A percentile compares a stretch with the other conserved stretches of the same genome.
Conservation (phyloP, 202 grass and related monocot genomes). For the Schoenoplectus triqueter region DNA sequence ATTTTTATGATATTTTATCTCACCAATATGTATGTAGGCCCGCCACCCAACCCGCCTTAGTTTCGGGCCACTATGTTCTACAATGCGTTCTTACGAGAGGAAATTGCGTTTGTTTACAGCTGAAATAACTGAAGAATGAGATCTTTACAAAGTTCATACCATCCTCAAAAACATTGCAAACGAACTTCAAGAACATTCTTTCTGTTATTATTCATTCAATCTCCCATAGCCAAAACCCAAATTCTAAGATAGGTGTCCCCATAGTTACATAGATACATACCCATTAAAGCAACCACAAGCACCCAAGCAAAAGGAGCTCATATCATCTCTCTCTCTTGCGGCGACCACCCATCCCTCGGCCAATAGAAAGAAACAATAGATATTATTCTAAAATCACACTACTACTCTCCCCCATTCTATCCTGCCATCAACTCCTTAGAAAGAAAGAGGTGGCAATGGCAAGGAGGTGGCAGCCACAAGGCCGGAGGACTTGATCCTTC, state of each 20-base stretch:
- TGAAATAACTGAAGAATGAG: not conserved
- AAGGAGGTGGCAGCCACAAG: constrained; percentile 48
- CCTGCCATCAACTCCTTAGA: constrained; percentile 44
- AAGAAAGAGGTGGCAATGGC: constrained; percentile 65
- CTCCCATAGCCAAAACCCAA: constrained; percentile 45
- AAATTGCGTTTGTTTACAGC: not conserved
- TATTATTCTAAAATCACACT: constrained; percentile 37
- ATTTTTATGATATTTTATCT: too few relatives aligned
- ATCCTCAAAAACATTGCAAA: constrained; percentile 20
- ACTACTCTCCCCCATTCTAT: constrained; percentile 19
- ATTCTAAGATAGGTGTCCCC: constrained; percentile 38
- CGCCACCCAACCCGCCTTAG: too few relatives aligned
- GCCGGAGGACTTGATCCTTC: constrained; percentile 59
- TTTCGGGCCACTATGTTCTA: too few relatives aligned
- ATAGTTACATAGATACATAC: constrained; percentile 32
- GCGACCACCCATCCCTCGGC: constrained; percentile 41
- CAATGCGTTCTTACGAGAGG: not conserved
- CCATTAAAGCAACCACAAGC: constrained; percentile 35
- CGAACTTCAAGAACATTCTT: constrained; percentile 31
- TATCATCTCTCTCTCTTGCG: constrained; percentile 38
- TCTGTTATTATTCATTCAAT: constrained; percentile 55
- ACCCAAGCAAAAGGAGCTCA: constrained; percentile 41
- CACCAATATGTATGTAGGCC: too few relatives aligned
- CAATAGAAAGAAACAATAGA: constrained; percentile 57
- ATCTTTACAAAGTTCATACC: not conserved